A percentile compares a stretch with the other conserved stretches of the same genome.
phyloP scores from a whole-genome alignment of 1,139 yeast genomes.

The Protomyces macrosporus region DNA sequence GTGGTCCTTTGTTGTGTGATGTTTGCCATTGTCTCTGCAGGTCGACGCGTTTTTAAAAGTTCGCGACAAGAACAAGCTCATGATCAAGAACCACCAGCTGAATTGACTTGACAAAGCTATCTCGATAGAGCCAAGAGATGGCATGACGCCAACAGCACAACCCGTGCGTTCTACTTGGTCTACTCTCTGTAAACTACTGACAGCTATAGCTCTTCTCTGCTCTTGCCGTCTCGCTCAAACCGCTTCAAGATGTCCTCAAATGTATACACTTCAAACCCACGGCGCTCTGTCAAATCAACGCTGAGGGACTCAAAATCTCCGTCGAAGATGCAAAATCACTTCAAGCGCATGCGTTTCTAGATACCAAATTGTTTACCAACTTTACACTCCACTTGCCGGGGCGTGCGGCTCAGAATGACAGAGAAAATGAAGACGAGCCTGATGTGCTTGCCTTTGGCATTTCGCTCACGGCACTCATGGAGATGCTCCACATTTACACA shows the following conservation, averaged over 20 bases:
- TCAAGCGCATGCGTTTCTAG: conserved; percentile 30
- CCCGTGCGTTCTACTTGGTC: background rate
- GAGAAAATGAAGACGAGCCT: conserved; percentile 9
- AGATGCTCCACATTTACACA: conserved; percentile 31
- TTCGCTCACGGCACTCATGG: conserved; percentile 31
- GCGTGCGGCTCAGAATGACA: conserved; percentile 7
- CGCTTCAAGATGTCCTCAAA: conserved; percentile 19
- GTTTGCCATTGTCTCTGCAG: background rate
- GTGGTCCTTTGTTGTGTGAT: background rate
- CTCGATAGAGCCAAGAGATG: background rate
- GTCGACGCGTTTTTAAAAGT: background rate
- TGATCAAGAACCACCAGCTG: no score
- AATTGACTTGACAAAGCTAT: background rate
- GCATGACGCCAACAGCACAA: background rate
- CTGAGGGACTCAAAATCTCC: conserved; percentile 31
- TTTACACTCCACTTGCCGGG: conserved; percentile 1
- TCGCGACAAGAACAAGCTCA: background rate
- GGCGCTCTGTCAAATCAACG: conserved; percentile 29
- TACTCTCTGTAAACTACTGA: background rate
- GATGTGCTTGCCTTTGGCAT: conserved; percentile 27
- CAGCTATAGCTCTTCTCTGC: conserved; percentile 12
- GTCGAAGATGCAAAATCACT: conserved; percentile 30
- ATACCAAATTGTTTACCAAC: conserved; percentile 21
- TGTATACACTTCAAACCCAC: conserved; percentile 27
- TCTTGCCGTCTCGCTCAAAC: conserved; percentile 22